Conservation (phyloP, 345 rosid species). For the Populus tremula region DNA sequence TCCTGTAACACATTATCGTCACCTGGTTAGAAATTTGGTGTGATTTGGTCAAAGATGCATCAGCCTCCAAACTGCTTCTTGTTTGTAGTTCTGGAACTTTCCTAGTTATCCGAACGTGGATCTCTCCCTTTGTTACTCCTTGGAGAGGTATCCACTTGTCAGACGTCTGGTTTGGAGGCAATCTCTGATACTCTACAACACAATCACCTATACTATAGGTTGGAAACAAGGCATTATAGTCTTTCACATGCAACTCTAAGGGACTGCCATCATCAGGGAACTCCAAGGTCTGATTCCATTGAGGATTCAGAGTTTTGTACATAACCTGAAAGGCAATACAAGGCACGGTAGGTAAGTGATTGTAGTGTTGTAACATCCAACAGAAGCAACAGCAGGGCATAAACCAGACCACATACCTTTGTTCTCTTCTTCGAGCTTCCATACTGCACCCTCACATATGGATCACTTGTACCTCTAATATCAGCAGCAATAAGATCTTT, state of each 20-base stretch:
- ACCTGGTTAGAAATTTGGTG: conserved; percentile 51
- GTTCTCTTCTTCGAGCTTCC: conserved; percentile 78
- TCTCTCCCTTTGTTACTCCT: conserved; percentile 87
- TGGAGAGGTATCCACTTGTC: conserved; percentile 99
- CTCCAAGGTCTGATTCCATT: conserved; percentile 89
- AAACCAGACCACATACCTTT: conserved; percentile 47
- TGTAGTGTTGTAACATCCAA: not conserved
- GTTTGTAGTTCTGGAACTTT: conserved; percentile 56
- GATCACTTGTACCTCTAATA: conserved; percentile 97
- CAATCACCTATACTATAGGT: conserved; percentile 82
- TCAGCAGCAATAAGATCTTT: conserved; percentile 90
- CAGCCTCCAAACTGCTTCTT: conserved; percentile 49
- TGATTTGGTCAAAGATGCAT: conserved; percentile 60
- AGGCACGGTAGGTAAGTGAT: not conserved
- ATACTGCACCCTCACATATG: conserved; percentile 88
- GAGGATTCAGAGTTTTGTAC: conserved; percentile 69
- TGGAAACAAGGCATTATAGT: conserved; percentile 79
- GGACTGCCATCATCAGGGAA: conserved; percentile 81
- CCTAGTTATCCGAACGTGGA: conserved; percentile 70
- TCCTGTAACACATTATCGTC: conserved; percentile 17
- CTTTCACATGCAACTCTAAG: conserved; percentile 75
- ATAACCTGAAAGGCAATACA: conserved; percentile 51
- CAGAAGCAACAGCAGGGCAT: not conserved
- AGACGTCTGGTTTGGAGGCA: conserved; percentile 71
- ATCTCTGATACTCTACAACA: conserved; percentile 75